A percentile compares a stretch with the other conserved stretches of the same genome.
Conservation (phyloP, 192 early-diverging fungal species). For the Chytriomyces sp. region DNA sequence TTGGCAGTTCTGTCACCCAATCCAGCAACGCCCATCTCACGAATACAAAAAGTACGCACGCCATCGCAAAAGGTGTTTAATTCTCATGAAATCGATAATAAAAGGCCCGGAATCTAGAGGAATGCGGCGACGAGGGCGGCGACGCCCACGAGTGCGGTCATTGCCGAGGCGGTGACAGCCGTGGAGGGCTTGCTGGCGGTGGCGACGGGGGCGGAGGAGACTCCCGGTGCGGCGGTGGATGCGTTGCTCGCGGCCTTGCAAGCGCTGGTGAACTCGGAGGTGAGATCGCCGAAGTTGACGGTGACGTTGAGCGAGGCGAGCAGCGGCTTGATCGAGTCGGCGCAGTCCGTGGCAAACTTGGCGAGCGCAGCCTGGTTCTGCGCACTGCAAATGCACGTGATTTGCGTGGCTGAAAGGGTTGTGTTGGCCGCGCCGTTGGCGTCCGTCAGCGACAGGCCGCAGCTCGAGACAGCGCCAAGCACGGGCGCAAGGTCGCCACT, state of each 20-base stretch:
- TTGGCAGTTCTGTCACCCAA: neutral
- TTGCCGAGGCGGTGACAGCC: neutral
- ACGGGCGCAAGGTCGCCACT: too few species aligned
- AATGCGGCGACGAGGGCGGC: neutral
- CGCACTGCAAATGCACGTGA: too few species aligned
- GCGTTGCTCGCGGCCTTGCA: neutral
- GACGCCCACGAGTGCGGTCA: neutral
- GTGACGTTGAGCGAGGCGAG: too few species aligned
- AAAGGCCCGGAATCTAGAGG: too few species aligned
- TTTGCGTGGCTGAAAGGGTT: too few species aligned
- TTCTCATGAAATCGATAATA: neutral
- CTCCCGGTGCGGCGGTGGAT: neutral
- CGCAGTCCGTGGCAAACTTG: too few species aligned
- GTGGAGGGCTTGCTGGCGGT: neutral
- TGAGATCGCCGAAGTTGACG: neutral
- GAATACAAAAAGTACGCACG: neutral
- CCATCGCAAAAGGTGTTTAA: neutral
- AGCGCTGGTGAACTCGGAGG: neutral
- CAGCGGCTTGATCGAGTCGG: too few species aligned
- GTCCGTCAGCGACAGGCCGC: too few species aligned
- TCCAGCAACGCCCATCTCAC: neutral
- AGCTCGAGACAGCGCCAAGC: too few species aligned
- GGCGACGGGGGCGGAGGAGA: neutral
- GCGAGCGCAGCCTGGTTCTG: too few species aligned
- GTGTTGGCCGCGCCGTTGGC: too few species aligned